phyloP scores from a whole-genome alignment of 2,329 filamentous ascomycete species.

The Colletotrichum musae region DNA sequence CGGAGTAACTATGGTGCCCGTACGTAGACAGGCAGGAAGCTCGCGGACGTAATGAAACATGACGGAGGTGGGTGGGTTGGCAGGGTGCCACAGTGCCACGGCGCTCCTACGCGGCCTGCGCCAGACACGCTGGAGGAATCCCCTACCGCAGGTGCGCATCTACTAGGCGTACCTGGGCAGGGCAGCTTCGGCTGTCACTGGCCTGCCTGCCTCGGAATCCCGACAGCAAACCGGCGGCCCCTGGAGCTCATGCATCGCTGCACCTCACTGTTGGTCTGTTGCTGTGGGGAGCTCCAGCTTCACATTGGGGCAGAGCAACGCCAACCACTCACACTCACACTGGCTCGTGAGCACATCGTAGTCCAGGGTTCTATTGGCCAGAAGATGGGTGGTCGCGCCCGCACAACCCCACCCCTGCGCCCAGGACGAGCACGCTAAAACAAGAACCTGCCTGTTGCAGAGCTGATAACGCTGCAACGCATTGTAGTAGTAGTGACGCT shows the following conservation, averaged over 20 bases:
- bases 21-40: conserved; percentile 29
- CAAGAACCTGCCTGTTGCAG: conserved; percentile 40
- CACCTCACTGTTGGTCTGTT: conserved; percentile 32
- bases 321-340: not conserved
- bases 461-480: conserved; percentile 4
- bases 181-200: not conserved
- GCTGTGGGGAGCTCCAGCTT: conserved; percentile 39
- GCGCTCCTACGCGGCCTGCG: no score
- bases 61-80: conserved; percentile 17
- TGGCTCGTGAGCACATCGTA: conserved; percentile 12
- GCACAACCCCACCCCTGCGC: conserved; percentile 20
- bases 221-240: conserved; percentile 1
- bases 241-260: conserved; percentile 21
- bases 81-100: not conserved
- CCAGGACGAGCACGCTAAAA: conserved; percentile 20
- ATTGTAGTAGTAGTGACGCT: not conserved
- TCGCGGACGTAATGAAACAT: conserved; percentile 41
- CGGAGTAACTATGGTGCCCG: conserved; percentile 21
- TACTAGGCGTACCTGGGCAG: no score
- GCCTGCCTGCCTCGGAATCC: not conserved
- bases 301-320: conserved; percentile 19
- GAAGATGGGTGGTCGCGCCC: conserved; percentile 22
- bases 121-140: conserved; percentile 1
- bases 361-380: conserved; percentile 21
- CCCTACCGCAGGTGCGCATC: not conserved